These are phyloP conservation scores for Fagus sylvatica DNA, from an alignment of 306 rosid genomes.

Conservation along the genomic window DNA sequence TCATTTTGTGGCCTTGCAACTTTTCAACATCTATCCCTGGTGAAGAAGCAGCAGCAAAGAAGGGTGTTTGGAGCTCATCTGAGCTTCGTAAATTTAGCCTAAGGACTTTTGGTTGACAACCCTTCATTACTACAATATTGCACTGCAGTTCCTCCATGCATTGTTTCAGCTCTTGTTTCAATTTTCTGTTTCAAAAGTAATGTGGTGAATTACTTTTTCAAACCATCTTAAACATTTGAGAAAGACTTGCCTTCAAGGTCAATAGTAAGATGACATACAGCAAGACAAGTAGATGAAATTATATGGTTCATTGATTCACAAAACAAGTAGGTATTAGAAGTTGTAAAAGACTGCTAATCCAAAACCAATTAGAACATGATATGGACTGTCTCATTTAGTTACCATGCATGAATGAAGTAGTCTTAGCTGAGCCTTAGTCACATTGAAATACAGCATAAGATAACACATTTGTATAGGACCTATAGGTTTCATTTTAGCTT, in stretches of 20 bases:
- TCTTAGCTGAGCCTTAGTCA: neutral
- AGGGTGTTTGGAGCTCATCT: slow-evolving; percentile 75
- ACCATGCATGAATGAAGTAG: neutral
- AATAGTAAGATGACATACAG: neutral
- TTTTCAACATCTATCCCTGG: slow-evolving; percentile 50
- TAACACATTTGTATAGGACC: neutral
- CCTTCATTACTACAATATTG: slow-evolving; percentile 83
- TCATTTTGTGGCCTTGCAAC: slow-evolving; percentile 58
- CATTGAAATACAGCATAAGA: neutral
- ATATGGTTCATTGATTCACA: neutral
- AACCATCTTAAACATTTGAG: neutral
- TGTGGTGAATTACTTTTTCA: neutral
- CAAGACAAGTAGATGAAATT: neutral
- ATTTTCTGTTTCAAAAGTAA: slow-evolving; percentile 52
- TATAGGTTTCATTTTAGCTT: no score
- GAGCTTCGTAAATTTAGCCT: slow-evolving; percentile 75
- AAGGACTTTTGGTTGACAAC: slow-evolving; percentile 75
- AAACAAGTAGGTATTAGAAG: neutral
- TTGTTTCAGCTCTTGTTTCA: slow-evolving; percentile 84
- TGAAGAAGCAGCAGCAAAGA: slow-evolving; percentile 75
- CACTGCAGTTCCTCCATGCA: slow-evolving; percentile 86
- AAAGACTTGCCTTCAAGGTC: neutral
- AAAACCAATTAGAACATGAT: neutral
- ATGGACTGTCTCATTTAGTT: neutral
- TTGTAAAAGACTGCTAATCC: neutral